Base-by-base conservation (phyloP, 163 green algal genomes). In the Coccomyxa subellipsoidea region DNA sequence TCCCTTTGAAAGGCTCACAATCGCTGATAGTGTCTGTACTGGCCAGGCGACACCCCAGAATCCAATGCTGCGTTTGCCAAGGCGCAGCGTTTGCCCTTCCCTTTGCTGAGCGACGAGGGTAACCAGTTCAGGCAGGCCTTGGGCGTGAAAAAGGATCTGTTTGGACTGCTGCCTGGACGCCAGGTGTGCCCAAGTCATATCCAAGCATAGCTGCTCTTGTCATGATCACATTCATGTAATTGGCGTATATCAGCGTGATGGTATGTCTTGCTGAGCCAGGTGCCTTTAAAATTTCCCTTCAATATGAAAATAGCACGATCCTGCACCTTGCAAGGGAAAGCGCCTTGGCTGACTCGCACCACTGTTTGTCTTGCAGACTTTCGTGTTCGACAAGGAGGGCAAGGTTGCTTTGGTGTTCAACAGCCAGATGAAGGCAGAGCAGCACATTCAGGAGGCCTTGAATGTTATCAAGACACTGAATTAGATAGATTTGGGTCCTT, bases 361-460 rank as follows among this genome's bases (percentile, higher is more conserved):
- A 18, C 21, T 59, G 47, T 59, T 59, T 54, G 3, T 40, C 34
- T 18, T 34, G 73, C 73, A 79, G 73, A 66, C 73, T 10, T 59
- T 79, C 21, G 37, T 79, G 7, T 79, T 79, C 38, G 73, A 79
- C 73, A 79, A 79, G 73, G 38, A 59, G 21, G 73, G 73, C 73
- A 79, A 59, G 73, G 29, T 36, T 7, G 73, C 36, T 12, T 25
- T 79, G 37, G 38, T 59, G 23, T 54, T 69, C 25, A 36, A 37
- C 36, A 69, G 37, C 36, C 37, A 54, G 8, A 31, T 79, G 37
- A 79, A 79, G 8, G 73, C 73, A 32, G 73, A 59, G 21, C 36
- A 79, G 37, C 73, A 79, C 36, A 38, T 79, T 59, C 18, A 15
- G 10, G 73, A 59, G 21, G 73, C 73, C 0, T 37, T 69, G 0